phyloP scores from a whole-genome alignment of 2,329 filamentous ascomycete genomes.

The Aureobasidium sp. region DNA sequence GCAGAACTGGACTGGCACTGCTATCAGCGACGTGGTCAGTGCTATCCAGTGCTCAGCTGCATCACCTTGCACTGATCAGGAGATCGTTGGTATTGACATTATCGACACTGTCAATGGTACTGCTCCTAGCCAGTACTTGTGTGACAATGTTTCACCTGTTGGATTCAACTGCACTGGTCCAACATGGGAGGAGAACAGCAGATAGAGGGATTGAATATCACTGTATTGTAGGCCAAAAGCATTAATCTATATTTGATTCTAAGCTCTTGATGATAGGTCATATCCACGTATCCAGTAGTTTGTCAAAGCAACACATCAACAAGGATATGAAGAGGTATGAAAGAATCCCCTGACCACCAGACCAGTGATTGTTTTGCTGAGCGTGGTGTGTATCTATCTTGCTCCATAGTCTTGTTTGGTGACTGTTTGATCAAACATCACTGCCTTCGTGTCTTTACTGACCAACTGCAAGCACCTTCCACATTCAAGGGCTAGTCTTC shows the following conservation, averaged over 20 bases:
- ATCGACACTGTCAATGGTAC: conserved; percentile 18
- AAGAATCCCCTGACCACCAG: background rate
- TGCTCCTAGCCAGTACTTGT: conserved; percentile 21
- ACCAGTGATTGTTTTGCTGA: background rate
- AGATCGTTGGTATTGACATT: conserved; percentile 20
- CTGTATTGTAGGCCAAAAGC: background rate
- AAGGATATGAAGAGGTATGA: background rate
- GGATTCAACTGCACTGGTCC: conserved; percentile 24
- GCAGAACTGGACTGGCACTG: conserved; percentile 25
- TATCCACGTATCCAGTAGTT: background rate
- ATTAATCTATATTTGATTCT: background rate
- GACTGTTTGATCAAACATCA: too few relatives aligned
- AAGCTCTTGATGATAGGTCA: background rate
- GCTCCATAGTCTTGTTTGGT: background rate
- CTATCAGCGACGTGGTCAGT: conserved; percentile 20
- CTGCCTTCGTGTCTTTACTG: too few relatives aligned
- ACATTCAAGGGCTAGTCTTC: too few relatives aligned
- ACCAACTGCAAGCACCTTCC: too few relatives aligned
- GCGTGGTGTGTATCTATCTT: background rate
- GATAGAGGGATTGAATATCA: background rate
- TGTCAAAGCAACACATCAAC: background rate
- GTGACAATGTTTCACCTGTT: conserved; percentile 20
- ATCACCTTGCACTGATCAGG: conserved; percentile 23
- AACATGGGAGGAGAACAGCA: conserved; percentile 12
- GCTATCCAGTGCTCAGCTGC: conserved; percentile 25